These are phyloP conservation scores for Kurtzmaniella cleridarum DNA, from an alignment of 805 yeast genomes.

Conservation along the genomic window DNA sequence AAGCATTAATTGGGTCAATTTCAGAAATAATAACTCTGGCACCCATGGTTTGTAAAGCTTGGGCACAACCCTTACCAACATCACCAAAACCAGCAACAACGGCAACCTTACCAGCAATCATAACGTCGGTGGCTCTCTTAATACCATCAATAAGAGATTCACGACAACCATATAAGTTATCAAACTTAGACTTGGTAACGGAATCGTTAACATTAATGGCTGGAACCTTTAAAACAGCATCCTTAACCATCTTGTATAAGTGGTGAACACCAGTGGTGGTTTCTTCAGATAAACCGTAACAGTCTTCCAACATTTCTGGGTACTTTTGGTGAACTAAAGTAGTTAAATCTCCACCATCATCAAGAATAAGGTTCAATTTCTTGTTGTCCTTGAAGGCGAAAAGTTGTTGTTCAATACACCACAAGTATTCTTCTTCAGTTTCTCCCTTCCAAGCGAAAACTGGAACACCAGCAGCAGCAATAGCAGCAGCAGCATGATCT, in stretches of 20 bases:
- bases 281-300: constrained; percentile 97
- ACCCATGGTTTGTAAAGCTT: constrained; percentile 98
- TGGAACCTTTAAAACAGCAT: constrained; percentile 88
- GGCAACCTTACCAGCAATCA: constrained; percentile 99
- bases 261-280: constrained; percentile 99
- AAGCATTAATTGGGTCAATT: constrained; percentile 97
- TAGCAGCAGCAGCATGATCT: constrained; percentile 99
- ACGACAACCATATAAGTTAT: constrained; percentile 99
- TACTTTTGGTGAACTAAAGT: constrained; percentile 93
- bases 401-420: constrained; percentile 99
- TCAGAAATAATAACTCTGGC: constrained; percentile 97
- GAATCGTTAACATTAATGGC: constrained; percentile 99
- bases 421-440: constrained; percentile 97
- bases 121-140: constrained; percentile 99
- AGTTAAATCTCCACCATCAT: constrained; percentile 99
- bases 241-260: constrained; percentile 91
- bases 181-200: constrained; percentile 98
- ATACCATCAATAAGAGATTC: constrained; percentile 98
- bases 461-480: constrained; percentile 98
- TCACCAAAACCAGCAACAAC: constrained; percentile 99
- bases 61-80: constrained; percentile 99
- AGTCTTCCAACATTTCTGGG: constrained; percentile 94
- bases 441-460: constrained; percentile 99
- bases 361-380: constrained; percentile 94
- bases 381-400: constrained; percentile 94